These are phyloP conservation scores for Lachnellula subtilissima DNA, from an alignment of 2,329 filamentous ascomycete species.

Conservation along the genomic window DNA sequence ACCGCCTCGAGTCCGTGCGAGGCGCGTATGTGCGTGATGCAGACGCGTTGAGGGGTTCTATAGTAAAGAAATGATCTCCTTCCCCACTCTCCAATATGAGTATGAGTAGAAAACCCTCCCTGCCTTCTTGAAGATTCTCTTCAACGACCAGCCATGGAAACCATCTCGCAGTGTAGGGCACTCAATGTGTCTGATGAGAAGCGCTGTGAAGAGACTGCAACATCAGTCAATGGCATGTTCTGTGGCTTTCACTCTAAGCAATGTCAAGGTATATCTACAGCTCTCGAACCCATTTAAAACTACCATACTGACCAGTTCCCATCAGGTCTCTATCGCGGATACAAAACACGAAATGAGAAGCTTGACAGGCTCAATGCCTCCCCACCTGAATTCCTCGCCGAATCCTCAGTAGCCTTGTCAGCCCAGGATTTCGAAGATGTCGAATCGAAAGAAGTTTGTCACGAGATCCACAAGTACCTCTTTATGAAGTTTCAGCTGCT, in stretches of 20 bases:
- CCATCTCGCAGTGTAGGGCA: constrained; percentile 19
- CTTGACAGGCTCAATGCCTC: constrained; percentile 36
- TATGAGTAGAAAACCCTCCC: too few species aligned
- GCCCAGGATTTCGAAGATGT: constrained; percentile 38
- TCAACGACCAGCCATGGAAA: not conserved
- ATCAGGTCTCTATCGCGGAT: constrained; percentile 41
- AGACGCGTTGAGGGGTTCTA: not conserved
- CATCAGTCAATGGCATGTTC: constrained; percentile 38
- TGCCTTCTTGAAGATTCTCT: not conserved
- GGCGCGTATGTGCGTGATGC: not conserved
- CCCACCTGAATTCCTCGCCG: constrained; percentile 36
- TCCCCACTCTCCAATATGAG: not conserved
- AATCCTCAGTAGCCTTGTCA: constrained; percentile 33
- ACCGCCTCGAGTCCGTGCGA: not conserved
- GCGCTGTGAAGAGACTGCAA: constrained; percentile 34
- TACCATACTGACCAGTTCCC: too few species aligned
- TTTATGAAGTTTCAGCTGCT: constrained; percentile 32
- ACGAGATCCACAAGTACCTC: constrained; percentile 38
- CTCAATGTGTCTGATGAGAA: constrained; percentile 35
- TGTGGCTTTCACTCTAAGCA: constrained; percentile 39
- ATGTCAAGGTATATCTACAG: constrained; percentile 17
- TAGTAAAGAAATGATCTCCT: not conserved
- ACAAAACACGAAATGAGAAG: constrained; percentile 43
- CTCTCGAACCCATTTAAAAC: too few species aligned
- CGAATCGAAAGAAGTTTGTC: constrained; percentile 34